Evolutionary conservation across 164 flowering plant genomes (phyloP), one percentile per base, ranked within the genome.

Genomic region (Chimonanthus praecox): DNA sequence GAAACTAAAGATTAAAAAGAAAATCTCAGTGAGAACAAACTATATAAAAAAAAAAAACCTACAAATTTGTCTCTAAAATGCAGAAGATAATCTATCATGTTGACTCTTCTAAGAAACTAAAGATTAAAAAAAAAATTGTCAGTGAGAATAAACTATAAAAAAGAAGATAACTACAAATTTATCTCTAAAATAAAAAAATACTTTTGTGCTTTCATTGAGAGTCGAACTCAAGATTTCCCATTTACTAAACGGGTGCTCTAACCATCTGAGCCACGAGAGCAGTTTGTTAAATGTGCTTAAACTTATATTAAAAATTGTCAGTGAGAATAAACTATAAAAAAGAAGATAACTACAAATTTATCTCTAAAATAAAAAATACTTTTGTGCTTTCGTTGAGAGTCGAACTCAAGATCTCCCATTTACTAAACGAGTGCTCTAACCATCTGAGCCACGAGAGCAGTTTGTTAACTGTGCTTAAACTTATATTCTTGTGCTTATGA

Each of bases 211-310:
- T 85, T 92, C 94, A 78, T 86, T 89, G 92, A 91, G 96, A 91
- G 90, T 91, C 68, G 96, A 92, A 91, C 96, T 92, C 92, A 89
- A 87, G 92, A 91, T 93, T 91, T 91, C 93, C 93, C 93, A 91
- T 93, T 91, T 89, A 91, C 94, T 87, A 89, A 91, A 91, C 90
- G 94, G 94, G 92, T 91, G 96, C 94, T 89, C 94, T 91, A 93
- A 90, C 94, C 87, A 75, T 71, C 80, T 75, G 80, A 79, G 82
- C 82, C 76, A 79, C 70, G 82, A 79, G 73, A 79, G 83, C 79
- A 8, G 4, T 0, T 21, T 54, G n/a, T 3, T n/a, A n/a, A n/a
- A n/a, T n/a, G n/a, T n/a, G n/a, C n/a, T n/a, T n/a, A n/a, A n/a
- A n/a, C n/a, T n/a, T n/a, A n/a, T n/a, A n/a, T n/a, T n/a, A n/a